Percentiles rank a stretch among this genome's conserved stretches.
These are phyloP conservation scores for Cryptosporidium viatorum DNA, from an alignment of 169 alveolate genomes.

Conservation along the genomic window DNA sequence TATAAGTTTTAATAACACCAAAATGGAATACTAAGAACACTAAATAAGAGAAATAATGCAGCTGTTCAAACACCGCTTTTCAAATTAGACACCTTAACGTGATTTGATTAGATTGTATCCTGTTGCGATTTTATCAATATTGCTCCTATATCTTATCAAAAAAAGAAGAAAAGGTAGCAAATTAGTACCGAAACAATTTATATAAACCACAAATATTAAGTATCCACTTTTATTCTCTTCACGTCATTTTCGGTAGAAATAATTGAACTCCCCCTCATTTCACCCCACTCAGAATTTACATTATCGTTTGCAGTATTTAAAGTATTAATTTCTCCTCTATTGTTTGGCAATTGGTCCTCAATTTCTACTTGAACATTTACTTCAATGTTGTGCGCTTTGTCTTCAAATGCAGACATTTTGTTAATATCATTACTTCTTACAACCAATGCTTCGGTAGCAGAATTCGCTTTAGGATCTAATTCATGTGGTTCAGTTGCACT, in stretches of 20 bases:
- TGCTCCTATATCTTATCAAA: conserved; percentile 13
- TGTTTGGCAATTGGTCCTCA: neutral
- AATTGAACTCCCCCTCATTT: neutral
- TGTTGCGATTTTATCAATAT: neutral
- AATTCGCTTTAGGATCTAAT: neutral
- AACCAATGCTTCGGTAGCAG: neutral
- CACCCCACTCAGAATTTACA: neutral
- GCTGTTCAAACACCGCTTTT: neutral
- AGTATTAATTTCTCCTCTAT: neutral
- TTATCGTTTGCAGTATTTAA: neutral
- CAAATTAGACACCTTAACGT: neutral
- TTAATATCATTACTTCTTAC: neutral
- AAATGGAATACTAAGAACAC: neutral
- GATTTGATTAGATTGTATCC: neutral
- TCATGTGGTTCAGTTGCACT: conserved; percentile 1
- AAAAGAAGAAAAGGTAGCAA: conserved; percentile 15
- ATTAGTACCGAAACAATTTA: neutral
- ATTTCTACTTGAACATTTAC: neutral
- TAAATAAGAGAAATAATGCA: neutral
- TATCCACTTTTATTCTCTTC: conserved; percentile 19
- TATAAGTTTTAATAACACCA: neutral
- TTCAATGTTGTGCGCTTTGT: neutral
- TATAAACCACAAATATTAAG: neutral
- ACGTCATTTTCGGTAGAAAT: conserved; percentile 4
- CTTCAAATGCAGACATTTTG: neutral